A percentile compares a stretch with the other conserved stretches of the same genome.
Conservation (phyloP, 306 rosid species). For the Calophaca sinica region DNA sequence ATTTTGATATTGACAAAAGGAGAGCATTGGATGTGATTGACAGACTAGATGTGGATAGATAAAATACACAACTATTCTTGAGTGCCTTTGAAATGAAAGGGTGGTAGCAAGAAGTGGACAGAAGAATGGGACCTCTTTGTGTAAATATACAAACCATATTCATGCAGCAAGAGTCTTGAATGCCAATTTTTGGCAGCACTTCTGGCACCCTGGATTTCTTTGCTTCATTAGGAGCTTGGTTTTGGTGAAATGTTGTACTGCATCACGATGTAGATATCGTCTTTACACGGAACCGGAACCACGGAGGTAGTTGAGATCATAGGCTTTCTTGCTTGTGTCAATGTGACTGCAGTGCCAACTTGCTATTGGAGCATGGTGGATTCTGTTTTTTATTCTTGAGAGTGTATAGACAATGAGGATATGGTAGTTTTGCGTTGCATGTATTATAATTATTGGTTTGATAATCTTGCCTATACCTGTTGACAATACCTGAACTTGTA, state of each 20-base stretch:
- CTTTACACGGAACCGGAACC: constrained; percentile 14
- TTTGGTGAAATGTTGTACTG: constrained; percentile 41
- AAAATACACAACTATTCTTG: constrained; percentile 1
- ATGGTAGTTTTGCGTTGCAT: constrained; percentile 36
- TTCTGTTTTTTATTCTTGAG: constrained; percentile 40
- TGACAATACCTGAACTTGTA: constrained; percentile 23
- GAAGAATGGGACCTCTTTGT: constrained; percentile 39
- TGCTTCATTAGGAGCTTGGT: constrained; percentile 38
- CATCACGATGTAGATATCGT: constrained; percentile 44
- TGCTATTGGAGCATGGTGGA: constrained; percentile 36
- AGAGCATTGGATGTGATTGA: constrained; percentile 79
- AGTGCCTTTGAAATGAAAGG: constrained; percentile 14
- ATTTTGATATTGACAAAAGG: constrained; percentile 62
- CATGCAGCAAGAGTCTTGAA: constrained; percentile 39
- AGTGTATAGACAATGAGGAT: constrained; percentile 51
- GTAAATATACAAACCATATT: constrained; percentile 48
- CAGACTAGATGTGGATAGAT: constrained; percentile 62
- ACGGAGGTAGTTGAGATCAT: constrained; percentile 30
- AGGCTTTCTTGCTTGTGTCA: constrained; percentile 37
- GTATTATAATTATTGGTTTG: constrained; percentile 44
- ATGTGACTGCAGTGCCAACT: constrained; percentile 25
- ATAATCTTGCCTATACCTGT: constrained; percentile 14
- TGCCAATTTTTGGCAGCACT: constrained; percentile 39
- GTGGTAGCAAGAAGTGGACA: constrained; percentile 10
- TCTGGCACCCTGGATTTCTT: constrained; percentile 34